Percentiles rank a stretch among this genome's conserved stretches.
Evolutionary conservation across 2,329 filamentous ascomycete genomes (phyloP).

Genomic region (Chaetomiaceae sp.): DNA sequence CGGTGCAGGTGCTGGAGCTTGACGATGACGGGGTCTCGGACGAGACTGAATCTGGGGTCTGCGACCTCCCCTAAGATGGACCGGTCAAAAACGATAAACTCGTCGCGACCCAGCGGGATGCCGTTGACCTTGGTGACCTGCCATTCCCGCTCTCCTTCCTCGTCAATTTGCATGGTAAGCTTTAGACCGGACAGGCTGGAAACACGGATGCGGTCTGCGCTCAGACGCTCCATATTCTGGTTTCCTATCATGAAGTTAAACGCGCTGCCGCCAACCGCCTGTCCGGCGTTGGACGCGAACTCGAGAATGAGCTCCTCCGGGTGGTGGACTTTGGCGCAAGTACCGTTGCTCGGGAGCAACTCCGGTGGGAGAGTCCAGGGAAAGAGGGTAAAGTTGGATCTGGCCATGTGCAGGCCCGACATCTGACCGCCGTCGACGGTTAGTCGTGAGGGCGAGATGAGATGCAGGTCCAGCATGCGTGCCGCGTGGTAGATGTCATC

Average conservation of each 20-base stretch:
- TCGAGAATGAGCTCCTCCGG: constrained; percentile 67
- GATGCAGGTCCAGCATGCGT: constrained; percentile 74
- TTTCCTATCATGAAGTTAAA: constrained; percentile 45
- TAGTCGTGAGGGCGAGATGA: constrained; percentile 36
- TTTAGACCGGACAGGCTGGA: constrained; percentile 54
- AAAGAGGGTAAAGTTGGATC: constrained; percentile 74
- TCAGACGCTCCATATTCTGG: constrained; percentile 45
- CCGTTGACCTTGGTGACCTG: constrained; percentile 77
- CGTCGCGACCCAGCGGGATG: constrained; percentile 77
- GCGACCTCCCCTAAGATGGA: constrained; percentile 70
- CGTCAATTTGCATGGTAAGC: constrained; percentile 64
- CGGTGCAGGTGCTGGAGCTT: constrained; percentile 45
- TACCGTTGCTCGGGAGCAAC: constrained; percentile 71
- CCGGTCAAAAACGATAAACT: constrained; percentile 75
- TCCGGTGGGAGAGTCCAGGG: constrained; percentile 85
- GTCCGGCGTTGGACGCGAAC: constrained; percentile 50
- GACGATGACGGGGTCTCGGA: constrained; percentile 57
- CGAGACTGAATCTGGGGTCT: constrained; percentile 78
- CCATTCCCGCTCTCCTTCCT: constrained; percentile 50
- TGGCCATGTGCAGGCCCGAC: constrained; percentile 33
- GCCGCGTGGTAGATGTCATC: constrained; percentile 85
- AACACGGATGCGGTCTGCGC: constrained; percentile 44
- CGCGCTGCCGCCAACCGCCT: constrained; percentile 35
- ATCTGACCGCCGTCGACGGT: constrained; percentile 34
- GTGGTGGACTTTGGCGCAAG: constrained; percentile 67